Conservation (phyloP, 139 green algal species). For the Haematococcus sp. region DNA sequence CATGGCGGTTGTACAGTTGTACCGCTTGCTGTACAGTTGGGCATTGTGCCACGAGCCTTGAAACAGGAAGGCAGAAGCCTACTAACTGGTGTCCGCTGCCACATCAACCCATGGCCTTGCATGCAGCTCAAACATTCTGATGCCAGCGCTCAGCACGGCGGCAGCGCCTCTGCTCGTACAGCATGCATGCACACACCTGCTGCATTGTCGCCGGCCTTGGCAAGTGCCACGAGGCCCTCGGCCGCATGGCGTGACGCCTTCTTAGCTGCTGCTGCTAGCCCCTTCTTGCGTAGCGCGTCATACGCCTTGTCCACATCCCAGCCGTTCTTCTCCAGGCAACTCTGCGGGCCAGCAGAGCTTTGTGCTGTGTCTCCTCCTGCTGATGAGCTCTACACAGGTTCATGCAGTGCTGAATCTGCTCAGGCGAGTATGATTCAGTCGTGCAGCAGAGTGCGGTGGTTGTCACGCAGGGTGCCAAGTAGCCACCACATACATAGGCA, state of each 20-base stretch:
- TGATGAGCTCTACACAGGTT: no score
- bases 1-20: no score
- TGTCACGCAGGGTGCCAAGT: no score
- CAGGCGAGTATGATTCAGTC: not conserved
- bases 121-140: no score
- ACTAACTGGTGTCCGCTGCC: no score
- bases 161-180: not conserved
- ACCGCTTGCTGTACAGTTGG: no score
- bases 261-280: slow-evolving; percentile 85
- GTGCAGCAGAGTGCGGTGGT: not conserved
- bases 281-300: slow-evolving; percentile 80
- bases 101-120: no score
- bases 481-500: no score
- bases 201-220: not conserved
- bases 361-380: not conserved
- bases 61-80: no score
- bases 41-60: no score
- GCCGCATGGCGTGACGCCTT: slow-evolving; percentile 79
- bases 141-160: no score
- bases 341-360: slow-evolving; percentile 10
- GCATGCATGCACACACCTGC: not conserved
- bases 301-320: slow-evolving; percentile 70
- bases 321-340: slow-evolving; percentile 46
- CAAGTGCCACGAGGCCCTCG: slow-evolving; percentile 83
- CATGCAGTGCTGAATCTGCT: no score